phyloP scores from a whole-genome alignment of 148 eudicot genomes.

The Chenopodium formosanum region DNA sequence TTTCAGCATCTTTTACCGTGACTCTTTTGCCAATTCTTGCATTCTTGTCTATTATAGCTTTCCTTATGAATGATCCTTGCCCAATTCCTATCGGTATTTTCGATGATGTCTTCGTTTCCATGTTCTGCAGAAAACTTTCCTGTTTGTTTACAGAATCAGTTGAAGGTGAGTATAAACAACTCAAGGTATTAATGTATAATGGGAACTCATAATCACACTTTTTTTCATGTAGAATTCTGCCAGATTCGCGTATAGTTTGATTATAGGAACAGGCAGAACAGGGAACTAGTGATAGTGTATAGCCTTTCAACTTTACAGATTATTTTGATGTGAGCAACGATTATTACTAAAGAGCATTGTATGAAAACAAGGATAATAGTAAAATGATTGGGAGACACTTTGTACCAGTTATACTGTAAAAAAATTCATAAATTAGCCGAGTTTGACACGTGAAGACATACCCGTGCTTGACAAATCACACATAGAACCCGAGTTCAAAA shows the following conservation, averaged over 20 bases:
- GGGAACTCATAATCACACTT: not conserved
- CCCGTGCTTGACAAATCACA: too few species aligned
- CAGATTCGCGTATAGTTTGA: not conserved
- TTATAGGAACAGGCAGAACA: not conserved
- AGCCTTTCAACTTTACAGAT: not conserved
- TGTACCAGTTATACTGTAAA: too few species aligned
- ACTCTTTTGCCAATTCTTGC: constrained; percentile 82
- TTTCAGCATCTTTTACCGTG: constrained; percentile 41
- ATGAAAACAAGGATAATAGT: too few species aligned
- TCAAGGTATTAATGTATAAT: too few species aligned
- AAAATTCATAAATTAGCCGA: too few species aligned
- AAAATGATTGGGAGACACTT: too few species aligned
- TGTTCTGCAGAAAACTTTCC: constrained; percentile 36
- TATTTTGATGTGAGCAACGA: not conserved
- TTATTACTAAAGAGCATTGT: too few species aligned
- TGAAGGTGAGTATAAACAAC: not conserved
- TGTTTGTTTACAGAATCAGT: constrained; percentile 16
- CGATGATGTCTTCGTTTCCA: constrained; percentile 28
- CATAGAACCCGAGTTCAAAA: too few species aligned
- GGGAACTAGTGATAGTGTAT: too few species aligned
- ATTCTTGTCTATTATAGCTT: constrained; percentile 79
- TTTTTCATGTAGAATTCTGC: not conserved
- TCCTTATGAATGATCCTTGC: constrained; percentile 56
- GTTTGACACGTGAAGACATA: too few species aligned
- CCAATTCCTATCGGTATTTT: constrained; percentile 67